Percentiles rank a stretch among this genome's conserved stretches.
Evolutionary conservation across 257 asterid species (phyloP).

Genomic region (Salvia hispanica): DNA sequence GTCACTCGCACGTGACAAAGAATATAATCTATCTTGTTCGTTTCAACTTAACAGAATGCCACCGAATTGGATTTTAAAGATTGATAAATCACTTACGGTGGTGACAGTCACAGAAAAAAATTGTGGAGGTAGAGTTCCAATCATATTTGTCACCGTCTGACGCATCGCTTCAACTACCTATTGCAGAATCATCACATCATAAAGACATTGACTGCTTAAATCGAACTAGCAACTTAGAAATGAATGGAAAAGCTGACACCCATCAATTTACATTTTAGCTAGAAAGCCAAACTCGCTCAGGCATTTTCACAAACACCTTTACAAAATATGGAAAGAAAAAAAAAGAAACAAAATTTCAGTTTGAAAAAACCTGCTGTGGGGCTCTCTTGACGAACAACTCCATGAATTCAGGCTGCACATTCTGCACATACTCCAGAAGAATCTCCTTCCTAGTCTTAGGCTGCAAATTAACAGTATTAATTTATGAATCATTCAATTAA

Average conservation of each 20-base stretch:
- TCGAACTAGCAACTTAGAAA: neutral
- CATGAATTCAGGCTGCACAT: constrained; percentile 97
- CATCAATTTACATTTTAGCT: neutral
- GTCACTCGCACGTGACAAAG: neutral
- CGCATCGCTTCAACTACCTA: constrained; percentile 99
- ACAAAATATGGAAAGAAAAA: neutral
- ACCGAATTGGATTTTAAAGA: neutral
- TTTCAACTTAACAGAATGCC: neutral
- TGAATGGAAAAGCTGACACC: neutral
- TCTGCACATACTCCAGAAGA: constrained; percentile 90
- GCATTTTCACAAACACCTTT: constrained; percentile 42
- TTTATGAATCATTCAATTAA: constrained; percentile 6
- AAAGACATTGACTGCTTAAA: constrained; percentile 14
- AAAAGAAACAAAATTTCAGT: neutral
- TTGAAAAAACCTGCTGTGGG: constrained; percentile 74
- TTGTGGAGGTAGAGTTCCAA: constrained; percentile 95
- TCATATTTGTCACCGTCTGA: constrained; percentile 94
- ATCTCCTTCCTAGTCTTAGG: constrained; percentile 85
- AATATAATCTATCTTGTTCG: constrained; percentile 13
- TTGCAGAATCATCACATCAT: constrained; percentile 24
- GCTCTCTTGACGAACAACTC: constrained; percentile 90
- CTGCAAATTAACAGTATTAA: constrained; percentile 35
- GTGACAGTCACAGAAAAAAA: constrained; percentile 90
- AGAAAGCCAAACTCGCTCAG: constrained; percentile 19
- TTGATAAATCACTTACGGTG: constrained; percentile 53